Conservation (phyloP, 345 rosid genomes). For the Physaria fendleri region DNA sequence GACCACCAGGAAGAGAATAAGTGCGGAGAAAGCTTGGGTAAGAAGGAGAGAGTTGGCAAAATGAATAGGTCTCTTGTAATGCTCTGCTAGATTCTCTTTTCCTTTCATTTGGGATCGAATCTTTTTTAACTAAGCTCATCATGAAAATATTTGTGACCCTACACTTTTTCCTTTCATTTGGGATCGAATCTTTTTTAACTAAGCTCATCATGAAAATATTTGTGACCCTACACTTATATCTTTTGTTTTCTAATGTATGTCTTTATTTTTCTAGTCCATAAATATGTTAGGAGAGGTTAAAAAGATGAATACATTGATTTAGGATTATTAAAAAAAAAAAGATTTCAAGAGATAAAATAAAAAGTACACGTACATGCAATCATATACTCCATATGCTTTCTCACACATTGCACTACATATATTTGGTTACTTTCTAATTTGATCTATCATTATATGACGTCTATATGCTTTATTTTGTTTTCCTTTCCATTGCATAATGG, state of each 20-base stretch:
- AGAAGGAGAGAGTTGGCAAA: slow-evolving; percentile 16
- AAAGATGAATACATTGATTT: background rate
- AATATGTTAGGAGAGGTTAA: background rate
- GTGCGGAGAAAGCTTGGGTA: slow-evolving; percentile 4
- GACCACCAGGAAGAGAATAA: slow-evolving; percentile 29
- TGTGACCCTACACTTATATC: slow-evolving; percentile 23
- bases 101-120: slow-evolving; percentile 30
- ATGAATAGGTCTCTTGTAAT: slow-evolving; percentile 24
- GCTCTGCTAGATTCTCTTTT: slow-evolving; percentile 31
- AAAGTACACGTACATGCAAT: background rate
- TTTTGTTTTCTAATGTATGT: background rate
- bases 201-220: slow-evolving; percentile 26
- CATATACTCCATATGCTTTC: too few relatives aligned
- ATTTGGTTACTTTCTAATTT: background rate
- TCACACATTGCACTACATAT: background rate
- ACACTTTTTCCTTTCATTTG: slow-evolving; percentile 21
- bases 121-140: slow-evolving; percentile 20
- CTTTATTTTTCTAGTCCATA: background rate
- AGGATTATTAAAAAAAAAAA: background rate
- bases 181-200: slow-evolving; percentile 24
- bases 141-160: slow-evolving; percentile 24
- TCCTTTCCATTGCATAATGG: slow-evolving; percentile 1
- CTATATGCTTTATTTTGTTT: background rate
- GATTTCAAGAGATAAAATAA: background rate
- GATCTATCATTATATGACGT: background rate